Evolutionary conservation across 2,329 filamentous ascomycete genomes (phyloP).

Genomic region (Hymenotorrendiella dingleyae): DNA sequence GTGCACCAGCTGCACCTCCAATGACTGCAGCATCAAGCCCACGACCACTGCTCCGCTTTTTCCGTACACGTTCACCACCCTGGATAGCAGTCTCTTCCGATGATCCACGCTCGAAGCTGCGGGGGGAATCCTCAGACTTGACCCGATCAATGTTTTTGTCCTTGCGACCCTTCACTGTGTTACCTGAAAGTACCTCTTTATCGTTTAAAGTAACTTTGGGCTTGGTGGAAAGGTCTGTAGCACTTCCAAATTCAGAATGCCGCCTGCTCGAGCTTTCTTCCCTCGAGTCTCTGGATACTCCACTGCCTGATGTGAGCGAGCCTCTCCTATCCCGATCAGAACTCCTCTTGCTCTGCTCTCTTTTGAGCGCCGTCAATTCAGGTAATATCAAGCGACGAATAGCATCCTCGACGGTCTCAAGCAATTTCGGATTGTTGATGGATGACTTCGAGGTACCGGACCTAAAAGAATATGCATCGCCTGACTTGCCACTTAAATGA

Average conservation of each 20-base stretch:
- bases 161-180: constrained; percentile 45
- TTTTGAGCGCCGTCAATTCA: constrained; percentile 84
- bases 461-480: constrained; percentile 51
- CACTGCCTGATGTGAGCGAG: constrained; percentile 52
- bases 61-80: constrained; percentile 42
- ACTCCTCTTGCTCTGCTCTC: constrained; percentile 76
- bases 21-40: constrained; percentile 24
- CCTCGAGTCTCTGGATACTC: constrained; percentile 46
- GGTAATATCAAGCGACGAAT: constrained; percentile 72
- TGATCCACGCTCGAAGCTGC: constrained; percentile 35
- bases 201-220: constrained; percentile 56
- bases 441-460: constrained; percentile 54
- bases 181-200: constrained; percentile 49
- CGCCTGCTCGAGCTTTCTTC: constrained; percentile 22
- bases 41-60: constrained; percentile 25
- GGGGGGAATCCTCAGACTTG: constrained; percentile 21
- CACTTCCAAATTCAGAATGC: constrained; percentile 37
- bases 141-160: constrained; percentile 43
- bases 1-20: constrained; percentile 42
- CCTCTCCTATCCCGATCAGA: constrained; percentile 56
- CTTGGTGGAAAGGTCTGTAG: constrained; percentile 36
- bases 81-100: constrained; percentile 42
- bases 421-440: constrained; percentile 65
- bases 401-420: constrained; percentile 69
- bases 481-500: constrained; percentile 48